phyloP scores from a whole-genome alignment of 2,329 filamentous ascomycete genomes.

The Penicillium sp. region DNA sequence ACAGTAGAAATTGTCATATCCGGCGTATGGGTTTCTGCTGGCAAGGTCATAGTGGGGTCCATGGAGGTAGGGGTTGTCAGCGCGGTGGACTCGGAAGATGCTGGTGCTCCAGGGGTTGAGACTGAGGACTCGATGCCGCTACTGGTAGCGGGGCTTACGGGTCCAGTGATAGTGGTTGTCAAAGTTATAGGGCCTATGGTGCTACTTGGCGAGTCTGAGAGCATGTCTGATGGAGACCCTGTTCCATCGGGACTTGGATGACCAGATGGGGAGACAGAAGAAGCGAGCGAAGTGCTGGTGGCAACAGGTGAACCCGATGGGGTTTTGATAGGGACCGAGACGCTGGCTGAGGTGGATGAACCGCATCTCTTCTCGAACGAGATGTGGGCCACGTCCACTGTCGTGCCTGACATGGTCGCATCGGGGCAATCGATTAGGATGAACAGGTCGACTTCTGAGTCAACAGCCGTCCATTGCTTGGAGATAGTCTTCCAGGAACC shows the following conservation, averaged over 20 bases:
- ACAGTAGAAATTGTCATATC: constrained; percentile 18
- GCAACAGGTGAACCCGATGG: not conserved
- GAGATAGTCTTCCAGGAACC: not conserved
- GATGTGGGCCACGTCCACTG: not conserved
- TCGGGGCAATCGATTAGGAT: not conserved
- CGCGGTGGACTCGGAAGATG: not conserved
- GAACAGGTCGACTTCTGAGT: not conserved
- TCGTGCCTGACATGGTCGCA: not conserved
- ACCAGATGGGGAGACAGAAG: not conserved
- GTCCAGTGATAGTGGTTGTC: not conserved
- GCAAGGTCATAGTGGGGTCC: not conserved
- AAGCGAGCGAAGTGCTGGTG: not conserved
- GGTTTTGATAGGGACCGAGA: not conserved
- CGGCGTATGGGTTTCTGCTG: not conserved
- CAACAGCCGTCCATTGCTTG: not conserved
- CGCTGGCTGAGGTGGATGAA: not conserved
- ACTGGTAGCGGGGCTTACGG: not conserved
- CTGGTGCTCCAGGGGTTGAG: not conserved
- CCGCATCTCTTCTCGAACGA: not conserved
- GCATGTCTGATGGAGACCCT: not conserved
- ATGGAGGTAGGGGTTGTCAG: not conserved
- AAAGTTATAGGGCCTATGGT: not conserved
- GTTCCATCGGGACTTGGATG: not conserved
- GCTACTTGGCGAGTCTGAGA: not conserved
- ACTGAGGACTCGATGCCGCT: not conserved